Percentiles rank a stretch among this genome's conserved stretches.
Conservation (phyloP, 2,329 filamentous ascomycete species). For the Fusarium sp. region DNA sequence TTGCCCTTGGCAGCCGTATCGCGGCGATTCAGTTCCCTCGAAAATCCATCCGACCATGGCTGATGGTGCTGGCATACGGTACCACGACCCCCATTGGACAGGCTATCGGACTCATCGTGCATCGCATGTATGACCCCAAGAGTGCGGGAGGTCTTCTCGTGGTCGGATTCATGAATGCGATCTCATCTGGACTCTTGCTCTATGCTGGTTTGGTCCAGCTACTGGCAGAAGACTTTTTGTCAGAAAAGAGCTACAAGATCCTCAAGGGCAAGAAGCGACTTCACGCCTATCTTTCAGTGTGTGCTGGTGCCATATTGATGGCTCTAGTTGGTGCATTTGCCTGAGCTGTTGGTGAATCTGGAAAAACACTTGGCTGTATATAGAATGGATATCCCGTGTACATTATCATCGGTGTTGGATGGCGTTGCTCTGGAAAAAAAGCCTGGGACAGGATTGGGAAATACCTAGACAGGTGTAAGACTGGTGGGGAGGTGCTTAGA, state of each 20-base stretch:
- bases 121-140: constrained; percentile 83
- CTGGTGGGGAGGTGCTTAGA: not conserved
- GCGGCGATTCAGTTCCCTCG: constrained; percentile 83
- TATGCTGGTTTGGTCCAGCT: constrained; percentile 89
- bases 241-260: constrained; percentile 78
- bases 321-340: constrained; percentile 80
- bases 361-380: constrained; percentile 22
- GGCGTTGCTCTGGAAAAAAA: constrained; percentile 13
- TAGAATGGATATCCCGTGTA: constrained; percentile 25
- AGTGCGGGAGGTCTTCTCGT: constrained; percentile 82
- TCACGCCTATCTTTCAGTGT: constrained; percentile 72
- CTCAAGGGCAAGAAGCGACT: constrained; percentile 72
- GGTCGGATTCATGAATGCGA: constrained; percentile 89
- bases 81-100: constrained; percentile 85
- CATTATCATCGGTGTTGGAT: constrained; percentile 11
- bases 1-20: constrained; percentile 87
- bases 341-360: constrained; percentile 46
- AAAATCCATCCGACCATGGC: constrained; percentile 81
- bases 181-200: constrained; percentile 82
- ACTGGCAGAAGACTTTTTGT: constrained; percentile 85
- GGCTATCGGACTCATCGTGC: constrained; percentile 81
- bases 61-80: constrained; percentile 84
- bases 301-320: constrained; percentile 75
- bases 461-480: constrained; percentile 10
- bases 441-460: not conserved